These are phyloP conservation scores for Aspergillus tamarii DNA, from an alignment of 2,329 filamentous ascomycete genomes.

Conservation along the genomic window DNA sequence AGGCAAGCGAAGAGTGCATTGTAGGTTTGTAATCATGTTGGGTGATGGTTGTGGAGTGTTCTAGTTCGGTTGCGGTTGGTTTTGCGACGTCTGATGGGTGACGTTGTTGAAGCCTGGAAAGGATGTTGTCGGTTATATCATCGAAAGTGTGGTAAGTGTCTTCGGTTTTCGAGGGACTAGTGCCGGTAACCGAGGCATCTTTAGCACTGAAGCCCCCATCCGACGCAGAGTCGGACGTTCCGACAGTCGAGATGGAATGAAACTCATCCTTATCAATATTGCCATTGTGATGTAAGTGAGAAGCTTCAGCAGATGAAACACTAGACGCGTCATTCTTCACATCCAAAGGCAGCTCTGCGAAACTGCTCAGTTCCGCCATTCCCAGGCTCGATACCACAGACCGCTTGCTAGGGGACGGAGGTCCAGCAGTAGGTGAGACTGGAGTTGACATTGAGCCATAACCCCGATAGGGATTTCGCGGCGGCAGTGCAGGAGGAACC, in stretches of 20 bases:
- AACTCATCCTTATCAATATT: conserved; percentile 43
- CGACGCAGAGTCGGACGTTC: conserved; percentile 32
- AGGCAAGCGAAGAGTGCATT: background rate
- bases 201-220: conserved; percentile 15
- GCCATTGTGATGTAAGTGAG: conserved; percentile 18
- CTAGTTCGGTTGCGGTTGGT: background rate
- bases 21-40: background rate
- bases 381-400: conserved; percentile 27
- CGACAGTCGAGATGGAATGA: conserved; percentile 42
- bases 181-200: conserved; percentile 8
- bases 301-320: conserved; percentile 15
- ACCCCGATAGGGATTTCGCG: conserved; percentile 64
- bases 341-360: conserved; percentile 21
- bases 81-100: background rate
- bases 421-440: conserved; percentile 27
- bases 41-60: background rate
- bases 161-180: conserved; percentile 3
- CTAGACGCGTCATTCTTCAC: conserved; percentile 17
- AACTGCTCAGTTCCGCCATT: conserved; percentile 22
- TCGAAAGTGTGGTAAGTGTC: background rate
- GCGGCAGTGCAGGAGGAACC: conserved; percentile 73
- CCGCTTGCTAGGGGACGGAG: conserved; percentile 28
- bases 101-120: background rate
- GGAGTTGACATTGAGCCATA: conserved; percentile 28
- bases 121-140: background rate